Percentiles rank a stretch among this genome's conserved stretches.
Evolutionary conservation across 257 asterid genomes (phyloP).

Genomic region (Penstemon barbatus): DNA sequence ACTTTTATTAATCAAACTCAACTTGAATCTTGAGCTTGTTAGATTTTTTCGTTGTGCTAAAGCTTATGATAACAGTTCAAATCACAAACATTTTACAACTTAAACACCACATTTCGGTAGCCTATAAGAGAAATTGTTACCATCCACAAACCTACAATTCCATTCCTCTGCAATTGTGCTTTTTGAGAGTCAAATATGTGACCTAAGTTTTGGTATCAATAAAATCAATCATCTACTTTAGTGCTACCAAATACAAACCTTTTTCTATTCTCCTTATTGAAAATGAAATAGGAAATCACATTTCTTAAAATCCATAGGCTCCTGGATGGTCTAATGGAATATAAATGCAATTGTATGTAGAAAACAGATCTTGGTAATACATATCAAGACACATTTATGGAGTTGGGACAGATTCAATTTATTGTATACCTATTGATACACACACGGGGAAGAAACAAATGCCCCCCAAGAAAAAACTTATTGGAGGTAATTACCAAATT

Average conservation of each 20-base stretch:
- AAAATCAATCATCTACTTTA: too few species aligned
- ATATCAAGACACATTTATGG: background rate
- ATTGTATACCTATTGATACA: too few species aligned
- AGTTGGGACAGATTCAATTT: background rate
- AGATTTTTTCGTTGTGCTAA: too few species aligned
- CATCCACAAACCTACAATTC: background rate
- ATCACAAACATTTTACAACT: too few species aligned
- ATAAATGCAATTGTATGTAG: background rate
- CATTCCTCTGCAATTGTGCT: too few species aligned
- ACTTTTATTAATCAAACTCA: too few species aligned
- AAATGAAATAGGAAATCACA: background rate
- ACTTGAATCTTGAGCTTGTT: too few species aligned
- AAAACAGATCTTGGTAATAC: background rate
- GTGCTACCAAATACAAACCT: background rate
- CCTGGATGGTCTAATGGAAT: background rate
- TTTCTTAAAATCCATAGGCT: background rate
- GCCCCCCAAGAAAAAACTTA: constrained; percentile 16
- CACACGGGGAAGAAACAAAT: background rate
- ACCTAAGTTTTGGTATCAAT: too few species aligned
- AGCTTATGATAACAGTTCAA: too few species aligned
- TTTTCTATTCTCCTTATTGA: background rate
- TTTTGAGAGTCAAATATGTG: too few species aligned
- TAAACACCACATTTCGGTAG: too few species aligned
- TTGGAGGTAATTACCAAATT: constrained; percentile 29
- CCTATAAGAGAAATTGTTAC: background rate